Evolutionary conservation across 768 basidiomycete species (phyloP).

Genomic region (Ramaria sp.): DNA sequence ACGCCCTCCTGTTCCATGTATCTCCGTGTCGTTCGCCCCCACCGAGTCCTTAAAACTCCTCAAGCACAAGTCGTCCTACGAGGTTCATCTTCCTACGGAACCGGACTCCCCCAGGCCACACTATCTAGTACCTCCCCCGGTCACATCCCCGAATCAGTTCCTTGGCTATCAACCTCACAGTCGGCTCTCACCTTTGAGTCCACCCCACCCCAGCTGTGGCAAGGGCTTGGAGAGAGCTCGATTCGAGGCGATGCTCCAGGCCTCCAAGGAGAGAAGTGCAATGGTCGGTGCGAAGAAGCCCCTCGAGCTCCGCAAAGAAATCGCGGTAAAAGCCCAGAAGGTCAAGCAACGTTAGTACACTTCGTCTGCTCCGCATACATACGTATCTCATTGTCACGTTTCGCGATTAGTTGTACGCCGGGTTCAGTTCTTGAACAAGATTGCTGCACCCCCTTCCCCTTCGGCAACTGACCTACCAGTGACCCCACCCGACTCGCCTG

Average conservation of each 20-base stretch:
- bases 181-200: conserved; percentile 32
- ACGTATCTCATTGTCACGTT: background rate
- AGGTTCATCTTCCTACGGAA: conserved; percentile 24
- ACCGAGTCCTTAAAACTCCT: conserved; percentile 22
- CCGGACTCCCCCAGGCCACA: conserved; percentile 43
- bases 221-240: conserved; percentile 52
- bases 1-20: conserved; percentile 46
- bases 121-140: conserved; percentile 18
- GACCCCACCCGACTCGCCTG: conserved; percentile 60
- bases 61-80: background rate
- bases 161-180: conserved; percentile 48
- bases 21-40: conserved; percentile 61
- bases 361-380: background rate
- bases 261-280: conserved; percentile 47
- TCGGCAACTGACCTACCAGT: conserved; percentile 46
- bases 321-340: conserved; percentile 60
- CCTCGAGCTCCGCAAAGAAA: conserved; percentile 61
- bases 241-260: conserved; percentile 54
- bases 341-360: conserved; percentile 56
- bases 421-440: conserved; percentile 63
- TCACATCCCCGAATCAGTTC: conserved; percentile 44
- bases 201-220: conserved; percentile 26
- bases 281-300: conserved; percentile 34
- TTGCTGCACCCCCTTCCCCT: conserved; percentile 56
- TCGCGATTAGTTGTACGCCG: conserved; percentile 53